Evolutionary conservation across 1,284 basidiomycete genomes (phyloP), one percentile per base, ranked within the genome.

Genomic region (Athelia sp.): DNA sequence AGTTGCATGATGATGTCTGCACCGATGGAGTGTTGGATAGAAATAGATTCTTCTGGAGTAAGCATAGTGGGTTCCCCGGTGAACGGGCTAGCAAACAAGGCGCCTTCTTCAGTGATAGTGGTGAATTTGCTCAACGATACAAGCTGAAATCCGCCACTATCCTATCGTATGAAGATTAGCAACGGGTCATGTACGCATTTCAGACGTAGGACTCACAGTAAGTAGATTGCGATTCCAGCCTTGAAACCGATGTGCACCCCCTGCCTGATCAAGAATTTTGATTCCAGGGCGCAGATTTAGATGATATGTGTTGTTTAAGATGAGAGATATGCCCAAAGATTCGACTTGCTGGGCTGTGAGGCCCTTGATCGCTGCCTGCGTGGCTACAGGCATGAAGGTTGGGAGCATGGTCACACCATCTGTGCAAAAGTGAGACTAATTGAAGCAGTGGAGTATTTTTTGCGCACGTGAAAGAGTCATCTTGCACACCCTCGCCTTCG

Each of bases 1-100:
- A 93, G 73, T 61, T 93, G 90, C 90, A 93, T 93, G 55, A 93
- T 91, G 50, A 93, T 93, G 64, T 93, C 90, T 15, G 85, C 87
- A 3, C 90, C 90, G 43, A 93, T 92, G 3, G 84, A 74, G 59
- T 93, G 90, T 62, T 92, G 88, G 58, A 87, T 84, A n/a, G 81
- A 78, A 34, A 92, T 90, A 55, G 86, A 89, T 69, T 90, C 84
- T 67, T 92, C 89, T 36, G 90, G 89, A 83, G 89, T 90, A 23
- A 92, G 65, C 87, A 91, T 90, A 0, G 88, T 92, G 1, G 84
- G 83, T 60, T 89, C 81, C 1, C 89, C 89, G 2, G 80, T 84
- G 59, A 92, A 93, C 1, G 90, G 90, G 59, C 87, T 90, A 4
- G 78, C 74, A 61, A 93, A 93, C 11, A 90, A 62, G 1, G 91